Evolutionary conservation across 148 eudicot genomes (phyloP).

Genomic region (Cornus suecica): DNA sequence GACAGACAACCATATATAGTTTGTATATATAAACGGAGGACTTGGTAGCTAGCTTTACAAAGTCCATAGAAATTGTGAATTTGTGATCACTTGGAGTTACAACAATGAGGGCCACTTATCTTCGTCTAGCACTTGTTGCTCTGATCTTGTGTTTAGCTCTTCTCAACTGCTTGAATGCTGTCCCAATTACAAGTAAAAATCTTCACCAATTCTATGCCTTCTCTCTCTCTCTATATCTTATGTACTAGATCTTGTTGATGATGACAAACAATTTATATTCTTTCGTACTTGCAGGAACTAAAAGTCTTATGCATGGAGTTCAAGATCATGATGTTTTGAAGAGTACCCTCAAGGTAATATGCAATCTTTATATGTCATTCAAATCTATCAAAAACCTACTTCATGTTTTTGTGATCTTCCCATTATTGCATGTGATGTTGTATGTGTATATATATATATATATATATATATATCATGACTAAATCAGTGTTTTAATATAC

Average conservation of each 20-base stretch:
- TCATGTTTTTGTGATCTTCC: neutral
- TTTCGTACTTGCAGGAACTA: conserved; percentile 35
- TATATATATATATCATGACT: neutral
- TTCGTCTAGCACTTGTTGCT: conserved; percentile 20
- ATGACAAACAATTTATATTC: neutral
- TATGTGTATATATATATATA: too few species aligned
- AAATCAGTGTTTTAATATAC: neutral
- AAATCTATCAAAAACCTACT: neutral
- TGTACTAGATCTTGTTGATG: neutral
- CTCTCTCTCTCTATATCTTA: neutral
- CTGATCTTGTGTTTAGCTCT: conserved; percentile 31
- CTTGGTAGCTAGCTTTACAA: conserved; percentile 11
- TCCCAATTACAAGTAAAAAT: conserved; percentile 43
- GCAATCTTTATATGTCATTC: neutral
- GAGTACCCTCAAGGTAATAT: conserved; percentile 20
- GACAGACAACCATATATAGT: conserved; percentile 7
- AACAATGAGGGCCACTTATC: conserved; percentile 23
- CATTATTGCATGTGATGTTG: neutral
- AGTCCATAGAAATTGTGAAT: conserved; percentile 3
- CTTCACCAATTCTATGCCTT: neutral
- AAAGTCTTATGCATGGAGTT: conserved; percentile 28
- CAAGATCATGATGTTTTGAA: conserved; percentile 19
- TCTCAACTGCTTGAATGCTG: conserved; percentile 27
- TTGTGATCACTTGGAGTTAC: conserved; percentile 1
- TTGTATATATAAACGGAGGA: conserved; percentile 23